phyloP scores from a whole-genome alignment of 1,284 basidiomycete genomes.

The Microbotryum scabiosae region DNA sequence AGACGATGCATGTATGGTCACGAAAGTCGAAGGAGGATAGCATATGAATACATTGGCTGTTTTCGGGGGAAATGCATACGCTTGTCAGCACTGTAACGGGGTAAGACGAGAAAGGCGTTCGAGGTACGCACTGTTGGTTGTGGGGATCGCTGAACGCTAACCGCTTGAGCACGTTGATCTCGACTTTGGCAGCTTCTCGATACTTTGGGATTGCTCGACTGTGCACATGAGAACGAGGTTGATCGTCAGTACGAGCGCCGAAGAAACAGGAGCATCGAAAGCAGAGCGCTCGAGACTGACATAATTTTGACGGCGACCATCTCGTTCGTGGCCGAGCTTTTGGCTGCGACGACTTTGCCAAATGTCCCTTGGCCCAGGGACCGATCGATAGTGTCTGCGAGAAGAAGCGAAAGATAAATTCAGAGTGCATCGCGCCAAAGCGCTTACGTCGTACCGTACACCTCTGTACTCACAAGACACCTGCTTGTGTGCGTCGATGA shows the following conservation, averaged over 20 bases:
- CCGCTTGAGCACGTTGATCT: slow-evolving; percentile 87
- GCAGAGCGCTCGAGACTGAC: slow-evolving; percentile 1
- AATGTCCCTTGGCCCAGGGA: slow-evolving; percentile 96
- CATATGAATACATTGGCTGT: slow-evolving; percentile 94
- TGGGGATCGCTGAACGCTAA: slow-evolving; percentile 81
- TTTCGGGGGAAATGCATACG: neutral
- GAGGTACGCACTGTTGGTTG: slow-evolving; percentile 68
- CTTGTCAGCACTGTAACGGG: slow-evolving; percentile 1
- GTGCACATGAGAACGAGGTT: neutral
- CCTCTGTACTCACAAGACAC: neutral
- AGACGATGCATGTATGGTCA: slow-evolving; percentile 97
- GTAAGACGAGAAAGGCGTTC: slow-evolving; percentile 11
- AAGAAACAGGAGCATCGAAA: neutral
- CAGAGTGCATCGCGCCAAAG: no score
- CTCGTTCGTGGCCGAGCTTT: slow-evolving; percentile 47
- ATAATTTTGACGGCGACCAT: slow-evolving; percentile 97
- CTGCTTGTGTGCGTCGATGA: neutral
- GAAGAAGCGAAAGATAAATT: neutral
- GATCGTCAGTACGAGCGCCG: neutral
- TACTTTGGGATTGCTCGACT: slow-evolving; percentile 85
- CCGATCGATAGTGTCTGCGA: slow-evolving; percentile 57
- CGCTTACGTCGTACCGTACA: neutral
- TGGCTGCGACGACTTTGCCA: slow-evolving; percentile 97
- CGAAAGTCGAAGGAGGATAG: slow-evolving; percentile 91
- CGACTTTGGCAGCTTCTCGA: slow-evolving; percentile 96